phyloP scores from a whole-genome alignment of 768 basidiomycete species.

The Arthromyces matolae region DNA sequence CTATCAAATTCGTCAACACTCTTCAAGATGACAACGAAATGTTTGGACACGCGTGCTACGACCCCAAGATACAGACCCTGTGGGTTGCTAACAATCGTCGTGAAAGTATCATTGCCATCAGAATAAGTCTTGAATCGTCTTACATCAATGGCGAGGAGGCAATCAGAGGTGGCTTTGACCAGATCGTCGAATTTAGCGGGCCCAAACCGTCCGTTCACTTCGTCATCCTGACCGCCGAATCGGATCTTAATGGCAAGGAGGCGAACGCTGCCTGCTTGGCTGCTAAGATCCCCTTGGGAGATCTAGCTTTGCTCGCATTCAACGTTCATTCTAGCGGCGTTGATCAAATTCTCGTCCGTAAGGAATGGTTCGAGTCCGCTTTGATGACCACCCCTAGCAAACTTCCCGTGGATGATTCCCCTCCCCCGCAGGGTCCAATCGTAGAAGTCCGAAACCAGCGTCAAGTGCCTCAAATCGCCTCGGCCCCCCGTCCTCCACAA shows the following conservation, averaged over 20 bases:
- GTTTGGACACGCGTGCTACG: conserved; percentile 87
- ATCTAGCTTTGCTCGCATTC: conserved; percentile 80
- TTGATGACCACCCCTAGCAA: conserved; percentile 53
- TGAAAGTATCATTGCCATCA: conserved; percentile 80
- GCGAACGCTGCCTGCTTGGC: conserved; percentile 82
- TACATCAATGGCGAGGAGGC: conserved; percentile 59
- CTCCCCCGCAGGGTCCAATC: conserved; percentile 18
- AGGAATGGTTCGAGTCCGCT: conserved; percentile 81
- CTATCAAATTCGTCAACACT: conserved; percentile 73
- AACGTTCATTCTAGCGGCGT: conserved; percentile 89
- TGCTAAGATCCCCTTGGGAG: conserved; percentile 71
- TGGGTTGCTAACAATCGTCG: conserved; percentile 87
- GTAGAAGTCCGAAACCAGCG: conserved; percentile 23
- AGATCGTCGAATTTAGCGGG: conserved; percentile 78
- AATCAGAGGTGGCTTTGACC: conserved; percentile 68
- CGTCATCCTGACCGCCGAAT: conserved; percentile 81
- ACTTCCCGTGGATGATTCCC: conserved; percentile 49
- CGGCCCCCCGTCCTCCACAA: conserved; percentile 12
- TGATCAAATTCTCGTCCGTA: conserved; percentile 82
- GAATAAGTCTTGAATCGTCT: conserved; percentile 63
- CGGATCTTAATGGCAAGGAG: conserved; percentile 79
- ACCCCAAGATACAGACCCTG: conserved; percentile 78
- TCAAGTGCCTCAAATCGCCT: conserved; percentile 21
- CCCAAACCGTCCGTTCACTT: conserved; percentile 87
- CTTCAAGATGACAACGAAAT: conserved; percentile 72